These are phyloP conservation scores for Oryza coarctata DNA, from an alignment of 176 grass and related monocot genomes.

Conservation along the genomic window DNA sequence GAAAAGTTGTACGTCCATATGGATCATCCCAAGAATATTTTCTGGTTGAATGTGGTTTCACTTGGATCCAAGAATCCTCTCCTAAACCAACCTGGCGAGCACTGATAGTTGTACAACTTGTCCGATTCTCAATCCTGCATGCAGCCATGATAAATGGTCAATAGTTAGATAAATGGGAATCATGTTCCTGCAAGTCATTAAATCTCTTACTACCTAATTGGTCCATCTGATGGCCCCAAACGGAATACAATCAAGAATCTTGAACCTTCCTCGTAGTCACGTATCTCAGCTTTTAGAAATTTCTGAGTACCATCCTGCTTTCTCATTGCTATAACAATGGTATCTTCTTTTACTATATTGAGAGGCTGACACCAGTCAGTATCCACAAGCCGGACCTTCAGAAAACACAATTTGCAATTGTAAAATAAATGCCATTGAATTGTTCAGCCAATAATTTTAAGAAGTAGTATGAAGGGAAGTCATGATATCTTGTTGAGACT, in stretches of 20 bases:
- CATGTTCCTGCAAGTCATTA: conserved; percentile 23
- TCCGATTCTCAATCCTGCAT: conserved; percentile 87
- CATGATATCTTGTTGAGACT: conserved; percentile 1
- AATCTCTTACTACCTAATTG: conserved; percentile 69
- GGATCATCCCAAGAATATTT: conserved; percentile 88
- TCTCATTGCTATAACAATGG: conserved; percentile 79
- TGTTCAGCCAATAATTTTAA: conserved; percentile 10
- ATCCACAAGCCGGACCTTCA: conserved; percentile 73
- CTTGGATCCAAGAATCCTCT: conserved; percentile 67
- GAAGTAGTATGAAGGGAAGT: conserved; percentile 18
- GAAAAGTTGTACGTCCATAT: conserved; percentile 69
- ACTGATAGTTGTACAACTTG: conserved; percentile 39
- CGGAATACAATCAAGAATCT: conserved; percentile 89
- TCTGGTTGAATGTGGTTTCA: conserved; percentile 71
- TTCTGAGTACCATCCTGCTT: conserved; percentile 67
- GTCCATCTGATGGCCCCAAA: conserved; percentile 66
- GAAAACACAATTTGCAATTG: conserved; percentile 23
- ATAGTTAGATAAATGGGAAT: conserved; percentile 11
- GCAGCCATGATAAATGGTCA: conserved; percentile 16
- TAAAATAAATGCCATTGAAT: conserved; percentile 18
- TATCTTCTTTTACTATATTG: conserved; percentile 92
- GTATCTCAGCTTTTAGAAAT: conserved; percentile 86
- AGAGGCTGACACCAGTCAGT: conserved; percentile 86
- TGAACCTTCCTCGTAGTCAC: conserved; percentile 93
- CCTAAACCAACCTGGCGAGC: conserved; percentile 62